Percentiles rank a stretch among this genome's conserved stretches.
phyloP scores from a whole-genome alignment of 2,329 filamentous ascomycete genomes.

The Cladosporium sp. region DNA sequence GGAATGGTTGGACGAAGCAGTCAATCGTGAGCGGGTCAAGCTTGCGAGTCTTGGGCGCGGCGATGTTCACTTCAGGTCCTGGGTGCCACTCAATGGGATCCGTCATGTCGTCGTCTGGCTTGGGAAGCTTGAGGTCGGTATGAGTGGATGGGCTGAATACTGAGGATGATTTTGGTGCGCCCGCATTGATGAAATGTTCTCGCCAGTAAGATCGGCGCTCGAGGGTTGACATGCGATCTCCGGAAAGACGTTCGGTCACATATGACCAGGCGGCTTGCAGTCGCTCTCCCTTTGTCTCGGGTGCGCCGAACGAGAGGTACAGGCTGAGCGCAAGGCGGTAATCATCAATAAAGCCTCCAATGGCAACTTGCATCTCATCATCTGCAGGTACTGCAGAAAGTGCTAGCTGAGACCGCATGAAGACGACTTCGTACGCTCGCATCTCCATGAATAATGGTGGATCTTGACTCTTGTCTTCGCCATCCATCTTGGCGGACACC shows the following conservation, averaged over 20 bases:
- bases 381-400: conserved; percentile 30
- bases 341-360: conserved; percentile 40
- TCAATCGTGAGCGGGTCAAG: neutral
- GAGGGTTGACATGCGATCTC: conserved; percentile 31
- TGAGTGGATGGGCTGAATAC: neutral
- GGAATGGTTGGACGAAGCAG: neutral
- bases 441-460: conserved; percentile 18
- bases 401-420: conserved; percentile 22
- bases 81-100: neutral
- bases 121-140: neutral
- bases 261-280: conserved; percentile 35
- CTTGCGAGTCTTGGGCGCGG: neutral
- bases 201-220: conserved; percentile 40
- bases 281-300: conserved; percentile 21
- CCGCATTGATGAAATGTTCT: neutral
- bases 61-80: neutral
- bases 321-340: conserved; percentile 36
- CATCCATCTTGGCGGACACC: neutral
- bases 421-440: conserved; percentile 24
- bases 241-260: conserved; percentile 34
- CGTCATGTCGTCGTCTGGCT: neutral
- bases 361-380: conserved; percentile 31
- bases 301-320: conserved; percentile 24
- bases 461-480: neutral
- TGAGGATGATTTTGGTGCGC: neutral